Percentiles rank a stretch among this genome's conserved stretches.
Conservation (phyloP, 2,329 filamentous ascomycete species). For the Penicillium capsulatum region DNA sequence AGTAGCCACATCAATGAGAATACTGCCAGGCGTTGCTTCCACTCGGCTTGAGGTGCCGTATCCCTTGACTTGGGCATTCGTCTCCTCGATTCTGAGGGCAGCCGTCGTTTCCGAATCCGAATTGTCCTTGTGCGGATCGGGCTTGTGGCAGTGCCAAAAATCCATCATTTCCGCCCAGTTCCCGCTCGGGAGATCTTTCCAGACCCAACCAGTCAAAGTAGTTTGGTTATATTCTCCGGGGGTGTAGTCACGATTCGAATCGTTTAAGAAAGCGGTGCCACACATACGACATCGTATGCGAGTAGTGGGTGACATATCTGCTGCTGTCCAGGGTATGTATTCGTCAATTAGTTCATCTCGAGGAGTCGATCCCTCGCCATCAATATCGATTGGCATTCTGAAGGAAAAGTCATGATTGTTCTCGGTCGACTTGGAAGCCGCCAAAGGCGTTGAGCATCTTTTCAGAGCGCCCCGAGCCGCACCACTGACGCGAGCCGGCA, state of each 20-base stretch:
- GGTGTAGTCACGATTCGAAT: not conserved
- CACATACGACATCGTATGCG: conserved; percentile 40
- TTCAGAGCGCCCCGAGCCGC: conserved; percentile 23
- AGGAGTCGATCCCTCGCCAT: conserved; percentile 12
- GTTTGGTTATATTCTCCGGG: not conserved
- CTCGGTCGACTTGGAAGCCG: conserved; percentile 22
- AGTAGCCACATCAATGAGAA: conserved; percentile 75
- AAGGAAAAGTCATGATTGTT: conserved; percentile 49
- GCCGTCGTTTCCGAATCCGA: conserved; percentile 41
- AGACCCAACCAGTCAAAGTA: conserved; percentile 46
- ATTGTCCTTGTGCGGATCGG: conserved; percentile 49
- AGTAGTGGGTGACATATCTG: conserved; percentile 32
- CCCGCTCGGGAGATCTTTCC: conserved; percentile 93
- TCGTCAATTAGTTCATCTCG: conserved; percentile 28
- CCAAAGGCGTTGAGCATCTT: conserved; percentile 1
- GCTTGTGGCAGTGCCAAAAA: conserved; percentile 99
- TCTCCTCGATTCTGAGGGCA: conserved; percentile 37
- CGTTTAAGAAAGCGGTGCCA: conserved; percentile 27
- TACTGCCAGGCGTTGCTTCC: conserved; percentile 60
- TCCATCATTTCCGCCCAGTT: conserved; percentile 99
- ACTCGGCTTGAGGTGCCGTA: conserved; percentile 81
- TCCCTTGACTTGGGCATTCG: conserved; percentile 58
- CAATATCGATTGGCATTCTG: conserved; percentile 50
- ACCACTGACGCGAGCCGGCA: conserved; percentile 43
- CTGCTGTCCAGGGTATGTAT: conserved; percentile 39